A percentile compares a stretch with the other conserved stretches of the same genome.
These are phyloP conservation scores for Ophiostoma ulmi DNA, from an alignment of 2,329 filamentous ascomycete species.

Conservation along the genomic window DNA sequence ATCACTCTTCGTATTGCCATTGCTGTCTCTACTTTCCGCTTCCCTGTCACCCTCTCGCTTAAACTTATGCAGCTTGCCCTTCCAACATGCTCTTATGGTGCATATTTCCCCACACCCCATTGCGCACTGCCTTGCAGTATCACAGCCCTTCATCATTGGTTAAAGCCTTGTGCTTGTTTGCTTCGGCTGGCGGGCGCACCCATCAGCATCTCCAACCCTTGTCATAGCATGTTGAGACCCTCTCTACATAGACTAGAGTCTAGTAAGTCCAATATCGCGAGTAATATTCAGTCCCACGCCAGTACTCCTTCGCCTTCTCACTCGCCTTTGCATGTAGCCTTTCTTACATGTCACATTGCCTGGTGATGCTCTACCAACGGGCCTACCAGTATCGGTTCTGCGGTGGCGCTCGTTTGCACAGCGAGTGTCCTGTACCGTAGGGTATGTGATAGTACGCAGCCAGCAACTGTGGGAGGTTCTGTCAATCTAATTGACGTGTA, in stretches of 20 bases:
- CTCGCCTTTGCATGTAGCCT: background rate
- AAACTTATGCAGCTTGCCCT: background rate
- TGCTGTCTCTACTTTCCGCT: background rate
- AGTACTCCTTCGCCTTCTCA: background rate
- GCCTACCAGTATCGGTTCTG: background rate
- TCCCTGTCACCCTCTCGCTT: slow-evolving; percentile 4
- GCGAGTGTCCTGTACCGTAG: background rate
- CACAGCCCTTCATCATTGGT: background rate
- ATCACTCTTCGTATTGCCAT: background rate
- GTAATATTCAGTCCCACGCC: background rate
- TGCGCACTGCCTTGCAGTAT: background rate
- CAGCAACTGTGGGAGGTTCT: background rate
- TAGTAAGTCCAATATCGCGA: background rate
- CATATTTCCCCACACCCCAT: background rate
- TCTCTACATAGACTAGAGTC: background rate
- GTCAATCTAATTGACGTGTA: background rate
- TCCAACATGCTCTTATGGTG: background rate
- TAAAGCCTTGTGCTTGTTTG: background rate
- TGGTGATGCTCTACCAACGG: background rate
- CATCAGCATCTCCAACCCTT: background rate
- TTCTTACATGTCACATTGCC: background rate
- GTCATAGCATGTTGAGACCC: background rate
- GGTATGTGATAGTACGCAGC: background rate
- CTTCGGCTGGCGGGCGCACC: background rate
- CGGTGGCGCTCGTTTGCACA: background rate